phyloP scores from a whole-genome alignment of 2,329 filamentous ascomycete genomes.

The Sporothrix curviconia region DNA sequence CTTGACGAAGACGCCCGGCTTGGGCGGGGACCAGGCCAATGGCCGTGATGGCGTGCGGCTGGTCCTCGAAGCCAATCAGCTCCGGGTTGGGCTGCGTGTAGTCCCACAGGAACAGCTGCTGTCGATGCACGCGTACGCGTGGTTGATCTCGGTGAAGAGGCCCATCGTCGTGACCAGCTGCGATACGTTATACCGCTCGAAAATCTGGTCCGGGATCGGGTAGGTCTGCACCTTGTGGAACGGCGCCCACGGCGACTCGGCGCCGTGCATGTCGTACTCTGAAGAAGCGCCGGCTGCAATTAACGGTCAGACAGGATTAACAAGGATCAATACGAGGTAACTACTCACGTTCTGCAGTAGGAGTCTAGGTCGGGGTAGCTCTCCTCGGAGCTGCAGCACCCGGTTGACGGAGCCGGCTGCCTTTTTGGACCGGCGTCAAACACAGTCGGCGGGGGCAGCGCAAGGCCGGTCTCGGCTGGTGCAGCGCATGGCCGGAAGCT shows the following conservation, averaged over 20 bases:
- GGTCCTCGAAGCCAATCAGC: slow-evolving; percentile 85
- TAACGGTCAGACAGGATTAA: too few species aligned
- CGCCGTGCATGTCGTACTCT: slow-evolving; percentile 74
- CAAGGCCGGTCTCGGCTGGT: slow-evolving; percentile 29
- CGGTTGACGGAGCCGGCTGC: slow-evolving; percentile 79
- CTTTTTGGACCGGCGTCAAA: slow-evolving; percentile 59
- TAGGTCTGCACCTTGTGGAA: slow-evolving; percentile 85
- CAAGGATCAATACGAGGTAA: too few species aligned
- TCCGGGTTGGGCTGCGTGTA: slow-evolving; percentile 90
- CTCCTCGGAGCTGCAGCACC: slow-evolving; percentile 66
- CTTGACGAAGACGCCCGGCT: slow-evolving; percentile 77
- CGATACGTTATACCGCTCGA: slow-evolving; percentile 84
- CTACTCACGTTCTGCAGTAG: slow-evolving; percentile 81
- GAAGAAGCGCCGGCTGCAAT: slow-evolving; percentile 76
- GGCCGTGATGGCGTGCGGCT: slow-evolving; percentile 80
- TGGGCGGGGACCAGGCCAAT: slow-evolving; percentile 81
- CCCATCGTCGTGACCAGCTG: slow-evolving; percentile 91
- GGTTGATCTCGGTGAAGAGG: slow-evolving; percentile 86
- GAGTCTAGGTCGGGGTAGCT: slow-evolving; percentile 83
- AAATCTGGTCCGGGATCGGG: slow-evolving; percentile 83
- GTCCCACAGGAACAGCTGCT: slow-evolving; percentile 97
- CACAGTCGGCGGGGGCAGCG: slow-evolving; percentile 36
- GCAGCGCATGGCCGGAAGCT: neutral
- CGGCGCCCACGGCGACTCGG: slow-evolving; percentile 69
- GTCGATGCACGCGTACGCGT: slow-evolving; percentile 94